Conservation (phyloP, 352 stramenopile species). For the Phytophthora cryptogea region DNA sequence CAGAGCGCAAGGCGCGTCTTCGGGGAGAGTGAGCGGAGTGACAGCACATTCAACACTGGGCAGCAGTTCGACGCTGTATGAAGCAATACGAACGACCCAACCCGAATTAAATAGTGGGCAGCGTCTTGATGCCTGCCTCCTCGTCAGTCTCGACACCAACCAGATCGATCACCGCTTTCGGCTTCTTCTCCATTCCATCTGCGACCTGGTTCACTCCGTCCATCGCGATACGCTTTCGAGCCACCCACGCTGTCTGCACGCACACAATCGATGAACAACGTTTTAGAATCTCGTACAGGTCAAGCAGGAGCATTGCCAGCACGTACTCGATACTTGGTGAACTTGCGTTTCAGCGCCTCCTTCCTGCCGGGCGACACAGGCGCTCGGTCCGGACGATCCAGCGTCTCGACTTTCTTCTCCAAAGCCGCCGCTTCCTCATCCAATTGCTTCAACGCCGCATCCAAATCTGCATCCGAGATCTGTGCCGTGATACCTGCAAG, state of each 20-base stretch:
- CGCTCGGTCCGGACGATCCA: constrained; percentile 45
- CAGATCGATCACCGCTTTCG: constrained; percentile 62
- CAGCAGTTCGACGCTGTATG: constrained; percentile 6
- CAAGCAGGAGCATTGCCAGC: neutral
- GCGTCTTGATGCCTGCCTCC: constrained; percentile 65
- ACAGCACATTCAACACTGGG: neutral
- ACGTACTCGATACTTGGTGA: constrained; percentile 66
- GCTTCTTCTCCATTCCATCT: constrained; percentile 86
- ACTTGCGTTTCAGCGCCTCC: constrained; percentile 66
- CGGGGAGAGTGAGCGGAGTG: constrained; percentile 4
- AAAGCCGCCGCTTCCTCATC: constrained; percentile 46
- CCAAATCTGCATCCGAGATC: constrained; percentile 69
- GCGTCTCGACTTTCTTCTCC: constrained; percentile 49
- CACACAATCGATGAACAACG: constrained; percentile 1
- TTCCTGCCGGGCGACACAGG: constrained; percentile 67
- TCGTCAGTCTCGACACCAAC: constrained; percentile 73
- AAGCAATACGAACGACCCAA: constrained; percentile 6
- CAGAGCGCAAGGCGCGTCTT: constrained; percentile 36
- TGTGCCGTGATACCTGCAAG: constrained; percentile 58
- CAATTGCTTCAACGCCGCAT: constrained; percentile 48
- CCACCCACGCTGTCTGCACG: constrained; percentile 66
- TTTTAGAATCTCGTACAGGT: neutral
- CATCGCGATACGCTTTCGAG: constrained; percentile 78
- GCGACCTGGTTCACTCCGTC: constrained; percentile 80
- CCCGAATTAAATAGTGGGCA: constrained; percentile 66